A percentile compares a stretch with the other conserved stretches of the same genome.
Evolutionary conservation across 164 flowering plant species (phyloP).

Genomic region (Berberis vulgaris): DNA sequence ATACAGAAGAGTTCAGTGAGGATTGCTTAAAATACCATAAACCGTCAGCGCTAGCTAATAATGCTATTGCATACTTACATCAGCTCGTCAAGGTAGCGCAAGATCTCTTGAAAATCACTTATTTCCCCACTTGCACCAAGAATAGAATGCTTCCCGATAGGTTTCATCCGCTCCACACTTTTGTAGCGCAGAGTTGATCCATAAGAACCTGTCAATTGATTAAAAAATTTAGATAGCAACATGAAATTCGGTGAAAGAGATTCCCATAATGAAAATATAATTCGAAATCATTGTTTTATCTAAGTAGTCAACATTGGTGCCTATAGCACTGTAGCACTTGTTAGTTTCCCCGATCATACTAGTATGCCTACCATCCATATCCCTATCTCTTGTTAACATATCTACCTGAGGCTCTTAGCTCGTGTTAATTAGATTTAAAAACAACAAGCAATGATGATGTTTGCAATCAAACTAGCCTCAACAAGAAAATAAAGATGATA

Average conservation of each 20-base stretch:
- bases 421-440: too few species aligned
- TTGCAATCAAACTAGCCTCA: too few species aligned
- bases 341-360: background rate
- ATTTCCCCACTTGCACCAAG: conserved; percentile 99
- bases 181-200: conserved; percentile 93
- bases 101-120: conserved; percentile 92
- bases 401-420: too few species aligned
- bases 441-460: too few species aligned
- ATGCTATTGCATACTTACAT: conserved; percentile 40
- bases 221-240: background rate
- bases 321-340: background rate
- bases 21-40: background rate
- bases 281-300: background rate
- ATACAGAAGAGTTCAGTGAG: background rate
- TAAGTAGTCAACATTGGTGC: background rate
- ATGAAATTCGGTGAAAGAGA: background rate
- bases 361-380: too few species aligned
- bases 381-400: too few species aligned
- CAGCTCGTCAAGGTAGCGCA: conserved; percentile 83
- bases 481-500: too few species aligned
- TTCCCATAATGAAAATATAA: background rate
- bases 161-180: conserved; percentile 79
- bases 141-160: conserved; percentile 86
- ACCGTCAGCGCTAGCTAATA: background rate
- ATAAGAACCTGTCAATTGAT: conserved; percentile 60